Base-by-base conservation (phyloP, 1,139 yeast species). In the Candida dubliniensis region DNA sequence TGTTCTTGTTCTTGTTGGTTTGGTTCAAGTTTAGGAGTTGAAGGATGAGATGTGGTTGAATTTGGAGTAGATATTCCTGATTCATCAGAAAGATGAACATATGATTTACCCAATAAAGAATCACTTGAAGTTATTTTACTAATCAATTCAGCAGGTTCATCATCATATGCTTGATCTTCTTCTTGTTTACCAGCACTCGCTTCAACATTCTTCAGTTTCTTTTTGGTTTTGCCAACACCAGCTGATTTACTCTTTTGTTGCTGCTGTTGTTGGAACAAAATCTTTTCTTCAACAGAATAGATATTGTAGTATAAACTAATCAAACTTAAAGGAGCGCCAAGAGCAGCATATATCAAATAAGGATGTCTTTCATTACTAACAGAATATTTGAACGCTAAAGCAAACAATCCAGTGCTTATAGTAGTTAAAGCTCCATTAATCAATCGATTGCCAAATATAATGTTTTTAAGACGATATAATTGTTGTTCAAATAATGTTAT, bases 281-380 rank as follows among this genome's bases (percentile, higher is more conserved):
- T 48, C 35, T 53, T 53, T 14, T 48, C 46, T 37, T 60, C 64
- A 38, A 47, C 44, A 9, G 36, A 35, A 39, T 45, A 56, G 10
- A 56, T 46, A 12, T 53, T 51, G 42, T 54, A 64, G 38, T 58
- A 57, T 46, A 67, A 59, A 42, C 60, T 59, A 2, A 57, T 53
- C 31, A 66, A 50, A 8, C 72, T 63, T 29, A 64, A 40, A 5
- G 80, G 78, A 31, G 74, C 73, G 13, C 79, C 77, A 18, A 77
- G 43, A n/a, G 80, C 76, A n/a, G 82, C 67, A 54, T 79, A 79
- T 31, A 79, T 55, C 55, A 79, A 71, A 55, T 79, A 79, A 7
- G 84, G 84, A 59, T 79, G 84, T 54, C 73, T 73, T 36, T 71
- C 82, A 42, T 65, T 57, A 7, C 60, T 50, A 9, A 77, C 67